These are phyloP conservation scores for Yamagishiella unicocca DNA, from an alignment of 139 green algal species.

Conservation along the genomic window DNA sequence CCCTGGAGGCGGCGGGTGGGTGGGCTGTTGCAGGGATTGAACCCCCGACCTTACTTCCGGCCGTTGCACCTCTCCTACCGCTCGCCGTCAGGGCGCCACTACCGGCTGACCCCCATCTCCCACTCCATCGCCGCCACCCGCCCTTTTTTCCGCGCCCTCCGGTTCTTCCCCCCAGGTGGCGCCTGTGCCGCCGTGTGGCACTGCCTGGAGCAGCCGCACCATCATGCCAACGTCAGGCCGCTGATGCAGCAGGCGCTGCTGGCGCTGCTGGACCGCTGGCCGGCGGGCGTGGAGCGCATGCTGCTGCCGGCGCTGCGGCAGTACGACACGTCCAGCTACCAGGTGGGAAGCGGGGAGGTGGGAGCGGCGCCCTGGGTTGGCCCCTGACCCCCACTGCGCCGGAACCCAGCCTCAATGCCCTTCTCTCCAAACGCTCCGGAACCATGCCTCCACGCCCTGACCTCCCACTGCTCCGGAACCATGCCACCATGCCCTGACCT, in stretches of 20 bases:
- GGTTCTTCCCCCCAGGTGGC: background rate
- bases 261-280: slow-evolving; percentile 48
- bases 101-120: background rate
- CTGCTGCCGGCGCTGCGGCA: slow-evolving; percentile 52
- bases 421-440: no score
- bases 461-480: no score
- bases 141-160: no score
- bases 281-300: slow-evolving; percentile 2
- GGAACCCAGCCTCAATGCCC: no score
- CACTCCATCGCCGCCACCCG: background rate
- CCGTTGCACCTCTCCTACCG: no score
- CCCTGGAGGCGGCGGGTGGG: slow-evolving; percentile 13
- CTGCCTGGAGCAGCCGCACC: slow-evolving; percentile 39
- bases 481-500: no score
- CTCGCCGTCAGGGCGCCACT: background rate
- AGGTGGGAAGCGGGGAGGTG: slow-evolving; percentile 26
- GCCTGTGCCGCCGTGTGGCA: slow-evolving; percentile 35
- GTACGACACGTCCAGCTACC: slow-evolving; percentile 48
- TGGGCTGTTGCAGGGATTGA: no score
- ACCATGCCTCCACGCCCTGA: no score
- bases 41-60: no score
- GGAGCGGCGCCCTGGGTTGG: no score
- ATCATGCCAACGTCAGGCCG: slow-evolving; percentile 57
- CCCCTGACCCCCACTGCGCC: no score
- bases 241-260: slow-evolving; percentile 57